Conservation (phyloP, 1,139 yeast species). For the Suhomyces bribrorum region DNA sequence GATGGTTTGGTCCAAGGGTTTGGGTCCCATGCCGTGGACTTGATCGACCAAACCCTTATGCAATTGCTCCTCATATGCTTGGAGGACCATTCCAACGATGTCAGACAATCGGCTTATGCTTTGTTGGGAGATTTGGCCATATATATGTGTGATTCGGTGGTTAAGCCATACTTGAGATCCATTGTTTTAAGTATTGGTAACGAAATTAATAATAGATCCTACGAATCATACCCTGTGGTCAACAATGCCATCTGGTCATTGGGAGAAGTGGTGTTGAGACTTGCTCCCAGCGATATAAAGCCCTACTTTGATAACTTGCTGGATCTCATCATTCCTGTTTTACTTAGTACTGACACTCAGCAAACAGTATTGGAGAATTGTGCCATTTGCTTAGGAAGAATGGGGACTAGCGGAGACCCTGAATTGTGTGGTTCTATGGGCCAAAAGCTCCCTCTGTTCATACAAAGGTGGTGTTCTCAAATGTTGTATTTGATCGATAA, state of each 20-base stretch:
- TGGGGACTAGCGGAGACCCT: slow-evolving; percentile 68
- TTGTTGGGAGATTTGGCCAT: slow-evolving; percentile 85
- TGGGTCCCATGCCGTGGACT: slow-evolving; percentile 59
- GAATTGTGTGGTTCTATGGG: slow-evolving; percentile 54
- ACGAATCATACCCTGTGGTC: slow-evolving; percentile 60
- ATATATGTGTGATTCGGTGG: slow-evolving; percentile 52
- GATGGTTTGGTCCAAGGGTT: slow-evolving; percentile 94
- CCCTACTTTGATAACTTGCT: slow-evolving; percentile 66
- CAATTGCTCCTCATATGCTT: slow-evolving; percentile 69
- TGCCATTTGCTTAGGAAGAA: slow-evolving; percentile 90
- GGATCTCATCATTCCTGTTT: slow-evolving; percentile 62
- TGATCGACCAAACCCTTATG: slow-evolving; percentile 59
- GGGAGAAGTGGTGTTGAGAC: slow-evolving; percentile 78
- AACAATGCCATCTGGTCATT: slow-evolving; percentile 94
- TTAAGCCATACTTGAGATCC: slow-evolving; percentile 57
- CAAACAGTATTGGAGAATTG: slow-evolving; percentile 79
- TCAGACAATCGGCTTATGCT: slow-evolving; percentile 90
- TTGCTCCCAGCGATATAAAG: slow-evolving; percentile 49
- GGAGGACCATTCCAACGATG: slow-evolving; percentile 78
- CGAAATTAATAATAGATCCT: slow-evolving; percentile 58
- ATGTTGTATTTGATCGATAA: slow-evolving; percentile 69
- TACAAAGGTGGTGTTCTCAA: slow-evolving; percentile 65
- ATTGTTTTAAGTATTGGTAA: slow-evolving; percentile 66
- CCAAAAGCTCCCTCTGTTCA: slow-evolving; percentile 57
- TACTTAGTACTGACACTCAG: slow-evolving; percentile 58